phyloP scores from a whole-genome alignment of 768 basidiomycete genomes.

The Chalciporus sphaerocephalus region DNA sequence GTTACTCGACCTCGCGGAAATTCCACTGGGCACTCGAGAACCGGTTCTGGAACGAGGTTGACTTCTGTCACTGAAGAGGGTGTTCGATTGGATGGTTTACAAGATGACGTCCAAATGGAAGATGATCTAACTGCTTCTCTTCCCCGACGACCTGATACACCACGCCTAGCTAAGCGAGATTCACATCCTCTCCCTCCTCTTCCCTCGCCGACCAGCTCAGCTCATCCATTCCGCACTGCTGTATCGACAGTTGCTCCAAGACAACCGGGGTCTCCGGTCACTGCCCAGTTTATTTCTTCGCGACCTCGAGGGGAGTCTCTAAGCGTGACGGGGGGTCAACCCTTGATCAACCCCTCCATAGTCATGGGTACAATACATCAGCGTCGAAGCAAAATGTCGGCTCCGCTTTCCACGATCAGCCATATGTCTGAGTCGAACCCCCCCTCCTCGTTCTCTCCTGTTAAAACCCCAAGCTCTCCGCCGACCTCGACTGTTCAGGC shows the following conservation, averaged over 20 bases:
- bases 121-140: slow-evolving; percentile 30
- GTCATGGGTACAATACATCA: slow-evolving; percentile 63
- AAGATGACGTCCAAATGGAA: slow-evolving; percentile 27
- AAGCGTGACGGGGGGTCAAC: slow-evolving; percentile 28
- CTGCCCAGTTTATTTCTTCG: slow-evolving; percentile 37
- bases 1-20: slow-evolving; percentile 43
- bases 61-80: slow-evolving; percentile 62
- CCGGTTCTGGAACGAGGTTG: slow-evolving; percentile 54
- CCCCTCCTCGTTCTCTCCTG: slow-evolving; percentile 33
- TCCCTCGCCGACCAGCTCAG: slow-evolving; percentile 43
- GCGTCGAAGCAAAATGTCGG: slow-evolving; percentile 62
- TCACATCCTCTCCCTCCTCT: slow-evolving; percentile 67
- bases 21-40: slow-evolving; percentile 50
- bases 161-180: slow-evolving; percentile 43
- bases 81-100: slow-evolving; percentile 35
- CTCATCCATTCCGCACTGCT: slow-evolving; percentile 29
- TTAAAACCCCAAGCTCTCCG: slow-evolving; percentile 37
- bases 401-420: slow-evolving; percentile 40
- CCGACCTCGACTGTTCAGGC: slow-evolving; percentile 35
- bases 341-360: slow-evolving; percentile 56
- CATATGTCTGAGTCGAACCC: slow-evolving; percentile 37
- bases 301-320: slow-evolving; percentile 58
- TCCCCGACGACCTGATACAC: slow-evolving; percentile 38
- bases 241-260: slow-evolving; percentile 17
- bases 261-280: slow-evolving; percentile 49